These are phyloP conservation scores for Neolentinus lepideus DNA, from an alignment of 1,284 basidiomycete genomes.

Conservation along the genomic window DNA sequence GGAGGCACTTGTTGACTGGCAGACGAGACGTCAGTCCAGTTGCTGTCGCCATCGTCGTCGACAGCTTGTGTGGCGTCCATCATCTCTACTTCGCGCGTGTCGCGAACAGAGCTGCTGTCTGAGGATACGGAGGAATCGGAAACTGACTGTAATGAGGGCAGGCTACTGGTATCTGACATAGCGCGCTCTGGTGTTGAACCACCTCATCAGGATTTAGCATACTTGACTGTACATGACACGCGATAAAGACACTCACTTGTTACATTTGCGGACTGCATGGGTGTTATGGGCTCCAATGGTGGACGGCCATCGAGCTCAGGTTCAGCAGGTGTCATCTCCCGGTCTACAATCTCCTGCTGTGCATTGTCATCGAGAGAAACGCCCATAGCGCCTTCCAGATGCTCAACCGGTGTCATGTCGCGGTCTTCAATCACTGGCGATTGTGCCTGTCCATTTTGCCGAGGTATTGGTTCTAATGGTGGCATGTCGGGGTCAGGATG, in stretches of 20 bases:
- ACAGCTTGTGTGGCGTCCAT: slow-evolving; percentile 6
- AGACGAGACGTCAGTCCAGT: slow-evolving; percentile 18
- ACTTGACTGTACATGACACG: no score
- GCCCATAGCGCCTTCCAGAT: background rate
- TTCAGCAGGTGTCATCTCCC: background rate
- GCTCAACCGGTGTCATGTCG: background rate
- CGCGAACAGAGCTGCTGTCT: slow-evolving; percentile 20
- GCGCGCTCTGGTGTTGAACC: background rate
- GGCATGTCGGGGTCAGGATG: background rate
- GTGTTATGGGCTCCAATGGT: background rate
- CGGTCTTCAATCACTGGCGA: background rate
- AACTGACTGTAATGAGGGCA: slow-evolving; percentile 35
- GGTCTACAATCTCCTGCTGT: background rate
- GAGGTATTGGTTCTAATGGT: background rate
- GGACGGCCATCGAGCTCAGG: background rate
- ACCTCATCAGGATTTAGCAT: no score
- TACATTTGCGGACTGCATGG: background rate
- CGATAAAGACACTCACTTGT: background rate
- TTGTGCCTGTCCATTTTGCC: background rate
- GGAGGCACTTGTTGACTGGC: background rate
- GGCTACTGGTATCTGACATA: slow-evolving; percentile 9
- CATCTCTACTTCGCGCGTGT: slow-evolving; percentile 26
- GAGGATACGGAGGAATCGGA: slow-evolving; percentile 24
- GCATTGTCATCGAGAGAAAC: background rate
- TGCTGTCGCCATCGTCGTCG: slow-evolving; percentile 24